These are phyloP conservation scores for Phytopythium boreale DNA, from an alignment of 352 stramenopile genomes.

Conservation along the genomic window DNA sequence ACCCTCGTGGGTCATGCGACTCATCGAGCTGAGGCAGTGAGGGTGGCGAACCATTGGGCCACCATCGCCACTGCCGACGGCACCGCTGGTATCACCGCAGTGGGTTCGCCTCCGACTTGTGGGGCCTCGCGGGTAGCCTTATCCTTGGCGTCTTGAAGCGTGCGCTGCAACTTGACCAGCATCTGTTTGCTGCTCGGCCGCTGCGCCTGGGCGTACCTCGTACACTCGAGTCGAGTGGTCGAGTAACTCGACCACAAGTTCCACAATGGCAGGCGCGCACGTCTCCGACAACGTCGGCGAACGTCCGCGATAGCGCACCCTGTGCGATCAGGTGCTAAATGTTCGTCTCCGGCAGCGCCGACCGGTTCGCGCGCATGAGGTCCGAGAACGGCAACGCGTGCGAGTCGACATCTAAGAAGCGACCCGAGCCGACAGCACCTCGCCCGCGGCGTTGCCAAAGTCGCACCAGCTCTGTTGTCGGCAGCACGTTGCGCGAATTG, in stretches of 20 bases:
- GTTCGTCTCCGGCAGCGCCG: slow-evolving; percentile 51
- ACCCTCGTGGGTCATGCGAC: no score
- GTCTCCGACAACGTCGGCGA: slow-evolving; percentile 44
- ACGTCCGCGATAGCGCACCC: slow-evolving; percentile 50
- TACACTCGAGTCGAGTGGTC: no score
- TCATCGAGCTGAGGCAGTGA: no score
- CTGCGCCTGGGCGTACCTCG: slow-evolving; percentile 32
- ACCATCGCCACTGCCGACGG: neutral
- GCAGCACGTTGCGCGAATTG: slow-evolving; percentile 65
- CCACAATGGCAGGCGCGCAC: slow-evolving; percentile 47
- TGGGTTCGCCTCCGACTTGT: neutral
- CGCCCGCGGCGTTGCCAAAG: slow-evolving; percentile 51
- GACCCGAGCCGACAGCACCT: slow-evolving; percentile 58
- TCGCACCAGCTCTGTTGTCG: slow-evolving; percentile 55
- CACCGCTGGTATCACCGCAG: no score
- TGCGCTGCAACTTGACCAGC: slow-evolving; percentile 25
- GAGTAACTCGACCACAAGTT: slow-evolving; percentile 42
- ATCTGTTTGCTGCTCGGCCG: slow-evolving; percentile 35
- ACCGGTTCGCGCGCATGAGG: slow-evolving; percentile 56
- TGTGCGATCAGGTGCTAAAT: slow-evolving; percentile 67
- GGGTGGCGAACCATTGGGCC: no score
- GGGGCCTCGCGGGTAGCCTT: neutral
- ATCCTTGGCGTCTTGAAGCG: slow-evolving; percentile 21
- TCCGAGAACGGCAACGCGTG: slow-evolving; percentile 70
- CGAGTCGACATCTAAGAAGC: slow-evolving; percentile 71